Evolutionary conservation across 2,329 filamentous ascomycete genomes (phyloP), one percentile per base, ranked within the genome.

Genomic region (Botrytis sinoallii): DNA sequence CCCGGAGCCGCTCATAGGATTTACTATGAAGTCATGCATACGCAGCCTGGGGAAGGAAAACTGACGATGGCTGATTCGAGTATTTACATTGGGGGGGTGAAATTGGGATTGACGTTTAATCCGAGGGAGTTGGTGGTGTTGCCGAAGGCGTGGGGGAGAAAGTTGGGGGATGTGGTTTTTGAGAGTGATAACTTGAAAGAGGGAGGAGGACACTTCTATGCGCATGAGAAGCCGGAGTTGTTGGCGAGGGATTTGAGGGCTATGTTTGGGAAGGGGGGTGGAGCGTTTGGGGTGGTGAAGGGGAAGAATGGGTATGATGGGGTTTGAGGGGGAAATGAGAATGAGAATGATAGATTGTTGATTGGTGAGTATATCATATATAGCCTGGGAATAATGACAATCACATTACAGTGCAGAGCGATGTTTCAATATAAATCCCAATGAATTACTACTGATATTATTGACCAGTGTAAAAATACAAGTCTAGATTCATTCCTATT

Each of bases 21-120:
- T 63, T 95, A 95, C 82, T 94, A 94, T 77, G 92, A 94, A 81
- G 83, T 84, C 0, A 81, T 78, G 10, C 88, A 90, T 73, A 80
- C 81, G 52, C 70, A 73, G 14, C 74, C 74, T 18, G 75, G 67
- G 79, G 67, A 78, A 75, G 32, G 76, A 29, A 67, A 35, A 48
- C 20, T 79, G 10, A 76, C 73, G 8, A 64, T 81, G 82, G 18
- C 78, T 79, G 16, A 82, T 80, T 57, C 81, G 1, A 9, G 59
- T 10, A 9, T 4, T 2, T 78, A 76, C 63, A 77, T 76, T 57
- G 68, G 71, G 20, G 71, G 69, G 77, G 82, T 40, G 73, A 82
- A 55, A 84, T 87, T 75, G 86, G 87, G 80, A 52, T 64, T 70
- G 75, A 76, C 86, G 83, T 29, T 84, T 86, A 90, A 90, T 76